Evolutionary conservation across 805 yeast genomes (phyloP).

Genomic region (Ogataea saltuana): DNA sequence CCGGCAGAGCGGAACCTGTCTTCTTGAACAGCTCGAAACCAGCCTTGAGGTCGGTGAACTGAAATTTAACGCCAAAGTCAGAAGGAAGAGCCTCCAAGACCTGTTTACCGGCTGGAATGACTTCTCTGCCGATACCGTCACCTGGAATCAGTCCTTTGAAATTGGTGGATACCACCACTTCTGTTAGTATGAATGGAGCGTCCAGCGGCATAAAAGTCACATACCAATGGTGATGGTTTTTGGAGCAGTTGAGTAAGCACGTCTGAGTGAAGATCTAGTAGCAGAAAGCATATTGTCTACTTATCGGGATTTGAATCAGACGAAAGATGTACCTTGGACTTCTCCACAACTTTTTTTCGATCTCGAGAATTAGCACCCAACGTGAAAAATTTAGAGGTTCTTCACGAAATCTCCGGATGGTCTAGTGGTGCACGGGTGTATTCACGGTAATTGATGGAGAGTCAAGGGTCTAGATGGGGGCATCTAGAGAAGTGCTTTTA

Average conservation of each 20-base stretch:
- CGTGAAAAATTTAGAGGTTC: neutral
- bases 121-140: conserved; percentile 98
- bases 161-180: neutral
- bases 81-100: conserved; percentile 80
- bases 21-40: conserved; percentile 92
- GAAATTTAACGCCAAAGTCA: conserved; percentile 74
- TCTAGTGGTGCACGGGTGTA: conserved; percentile 3
- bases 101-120: conserved; percentile 93
- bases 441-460: neutral
- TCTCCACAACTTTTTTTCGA: neutral
- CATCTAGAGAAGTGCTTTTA: too few relatives aligned
- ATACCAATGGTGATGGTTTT: conserved; percentile 54
- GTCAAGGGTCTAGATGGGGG: too few relatives aligned
- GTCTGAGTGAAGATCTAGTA: conserved; percentile 28
- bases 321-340: too few relatives aligned
- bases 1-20: conserved; percentile 96
- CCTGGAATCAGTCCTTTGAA: conserved; percentile 74
- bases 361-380: neutral
- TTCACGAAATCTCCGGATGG: conserved; percentile 1
- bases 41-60: conserved; percentile 86
- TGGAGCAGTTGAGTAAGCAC: conserved; percentile 37
- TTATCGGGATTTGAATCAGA: too few relatives aligned
- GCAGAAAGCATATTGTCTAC: conserved; percentile 26
- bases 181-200: conserved; percentile 12
- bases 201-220: conserved; percentile 11